Conservation (phyloP, 2,329 filamentous ascomycete species). For the Pestalotiopsis sp. region DNA sequence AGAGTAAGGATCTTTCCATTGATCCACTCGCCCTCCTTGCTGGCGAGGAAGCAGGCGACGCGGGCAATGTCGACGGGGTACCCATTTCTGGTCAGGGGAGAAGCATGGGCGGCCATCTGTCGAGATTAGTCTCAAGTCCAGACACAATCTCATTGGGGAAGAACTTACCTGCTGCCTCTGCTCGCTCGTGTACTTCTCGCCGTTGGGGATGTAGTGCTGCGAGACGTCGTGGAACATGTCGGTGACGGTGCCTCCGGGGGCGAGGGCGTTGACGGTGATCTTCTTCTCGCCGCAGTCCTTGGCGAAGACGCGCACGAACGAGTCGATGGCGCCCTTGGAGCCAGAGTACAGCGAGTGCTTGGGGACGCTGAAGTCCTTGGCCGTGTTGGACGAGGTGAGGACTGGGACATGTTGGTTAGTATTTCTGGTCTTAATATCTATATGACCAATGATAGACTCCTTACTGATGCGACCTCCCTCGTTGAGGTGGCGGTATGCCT, state of each 20-base stretch:
- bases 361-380: conserved; percentile 36
- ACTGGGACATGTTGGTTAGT: conserved; percentile 27
- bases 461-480: conserved; percentile 57
- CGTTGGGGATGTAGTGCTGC: conserved; percentile 42
- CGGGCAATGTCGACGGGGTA: conserved; percentile 35
- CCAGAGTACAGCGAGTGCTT: conserved; percentile 37
- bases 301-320: conserved; percentile 30
- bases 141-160: neutral
- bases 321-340: conserved; percentile 37
- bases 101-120: conserved; percentile 38
- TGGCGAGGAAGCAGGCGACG: conserved; percentile 34
- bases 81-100: conserved; percentile 33
- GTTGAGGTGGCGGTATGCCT: conserved; percentile 63
- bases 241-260: conserved; percentile 37
- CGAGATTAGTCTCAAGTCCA: conserved; percentile 15
- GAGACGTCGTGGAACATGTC: conserved; percentile 39
- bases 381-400: conserved; percentile 64
- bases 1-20: conserved; percentile 41
- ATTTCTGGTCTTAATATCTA: neutral
- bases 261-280: conserved; percentile 39
- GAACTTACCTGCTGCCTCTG: conserved; percentile 21
- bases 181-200: conserved; percentile 27
- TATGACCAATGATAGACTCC: neutral
- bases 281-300: conserved; percentile 37
- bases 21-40: conserved; percentile 37